phyloP scores from a whole-genome alignment of 2,329 filamentous ascomycete genomes.

The Trichoderma sp. region DNA sequence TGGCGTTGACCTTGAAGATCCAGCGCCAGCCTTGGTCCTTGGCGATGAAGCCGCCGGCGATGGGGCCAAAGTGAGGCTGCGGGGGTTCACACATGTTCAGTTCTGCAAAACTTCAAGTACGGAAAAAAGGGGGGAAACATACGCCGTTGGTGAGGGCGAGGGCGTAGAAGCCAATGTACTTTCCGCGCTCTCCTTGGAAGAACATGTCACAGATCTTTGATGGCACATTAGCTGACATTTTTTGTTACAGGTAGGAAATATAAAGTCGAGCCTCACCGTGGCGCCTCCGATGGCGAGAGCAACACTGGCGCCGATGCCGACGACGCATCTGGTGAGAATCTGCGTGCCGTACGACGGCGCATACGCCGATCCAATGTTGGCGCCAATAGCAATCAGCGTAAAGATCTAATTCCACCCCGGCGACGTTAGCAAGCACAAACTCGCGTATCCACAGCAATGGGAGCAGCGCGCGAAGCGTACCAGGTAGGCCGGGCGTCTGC shows the following conservation, averaged over 20 bases:
- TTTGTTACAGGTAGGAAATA: neutral
- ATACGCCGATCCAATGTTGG: conserved; percentile 22
- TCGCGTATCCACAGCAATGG: too few relatives aligned
- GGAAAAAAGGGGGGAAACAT: neutral
- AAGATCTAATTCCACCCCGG: neutral
- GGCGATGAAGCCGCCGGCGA: conserved; percentile 19
- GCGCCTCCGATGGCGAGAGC: conserved; percentile 21
- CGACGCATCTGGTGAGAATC: conserved; percentile 15
- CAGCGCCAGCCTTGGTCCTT: conserved; percentile 16
- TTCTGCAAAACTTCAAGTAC: too few relatives aligned
- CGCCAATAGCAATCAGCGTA: conserved; percentile 11
- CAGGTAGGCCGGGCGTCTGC: conserved; percentile 18
- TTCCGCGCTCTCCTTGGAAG: conserved; percentile 23
- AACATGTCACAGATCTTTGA: conserved; percentile 20
- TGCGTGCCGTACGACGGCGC: conserved; percentile 20
- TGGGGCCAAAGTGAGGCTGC: conserved; percentile 23
- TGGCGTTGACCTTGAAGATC: conserved; percentile 25
- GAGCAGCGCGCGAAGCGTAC: neutral
- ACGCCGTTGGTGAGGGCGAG: conserved; percentile 22
- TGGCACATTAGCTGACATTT: too few relatives aligned
- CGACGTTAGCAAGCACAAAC: neutral
- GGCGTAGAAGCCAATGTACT: conserved; percentile 24
- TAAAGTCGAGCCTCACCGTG: neutral
- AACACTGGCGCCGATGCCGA: conserved; percentile 18
- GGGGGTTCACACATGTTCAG: too few relatives aligned